A percentile compares a stretch with the other conserved stretches of the same genome.
Evolutionary conservation across 306 rosid genomes (phyloP).

Genomic region (Cucurbita argyrosperma): DNA sequence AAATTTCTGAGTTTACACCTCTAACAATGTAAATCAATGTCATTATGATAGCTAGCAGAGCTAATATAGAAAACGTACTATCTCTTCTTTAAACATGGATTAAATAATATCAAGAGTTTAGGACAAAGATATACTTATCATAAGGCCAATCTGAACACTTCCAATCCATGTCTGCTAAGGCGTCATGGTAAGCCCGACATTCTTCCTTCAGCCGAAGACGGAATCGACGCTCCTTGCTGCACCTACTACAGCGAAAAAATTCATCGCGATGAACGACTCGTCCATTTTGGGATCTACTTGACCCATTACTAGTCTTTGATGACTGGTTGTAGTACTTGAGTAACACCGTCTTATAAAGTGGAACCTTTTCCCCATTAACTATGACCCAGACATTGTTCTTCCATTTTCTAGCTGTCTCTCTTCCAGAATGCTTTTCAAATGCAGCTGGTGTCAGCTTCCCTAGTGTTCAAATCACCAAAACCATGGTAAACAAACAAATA

Average conservation of each 20-base stretch:
- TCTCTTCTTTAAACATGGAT: background rate
- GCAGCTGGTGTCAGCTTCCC: conserved; percentile 84
- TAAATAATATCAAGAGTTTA: too few relatives aligned
- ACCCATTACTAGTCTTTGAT: conserved; percentile 19
- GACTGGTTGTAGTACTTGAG: conserved; percentile 86
- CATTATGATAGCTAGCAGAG: background rate
- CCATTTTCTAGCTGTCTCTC: conserved; percentile 97
- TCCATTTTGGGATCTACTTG: conserved; percentile 55
- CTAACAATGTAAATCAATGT: background rate
- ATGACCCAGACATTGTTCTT: conserved; percentile 92
- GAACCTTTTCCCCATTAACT: conserved; percentile 51
- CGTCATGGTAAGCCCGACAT: background rate
- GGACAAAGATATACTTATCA: background rate
- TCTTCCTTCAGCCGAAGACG: background rate
- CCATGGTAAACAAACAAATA: conserved; percentile 1
- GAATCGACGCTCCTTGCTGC: conserved; percentile 21
- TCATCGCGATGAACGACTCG: conserved; percentile 77
- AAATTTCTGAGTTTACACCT: too few relatives aligned
- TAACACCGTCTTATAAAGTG: conserved; percentile 65
- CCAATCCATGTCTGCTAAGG: background rate
- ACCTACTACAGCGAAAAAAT: conserved; percentile 56
- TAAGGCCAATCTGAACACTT: background rate
- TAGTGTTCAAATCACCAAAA: conserved; percentile 17
- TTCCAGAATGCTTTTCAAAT: conserved; percentile 96
- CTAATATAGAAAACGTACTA: background rate